Conservation (phyloP, 208 protist species). For the Acanthamoeba sp. region DNA sequence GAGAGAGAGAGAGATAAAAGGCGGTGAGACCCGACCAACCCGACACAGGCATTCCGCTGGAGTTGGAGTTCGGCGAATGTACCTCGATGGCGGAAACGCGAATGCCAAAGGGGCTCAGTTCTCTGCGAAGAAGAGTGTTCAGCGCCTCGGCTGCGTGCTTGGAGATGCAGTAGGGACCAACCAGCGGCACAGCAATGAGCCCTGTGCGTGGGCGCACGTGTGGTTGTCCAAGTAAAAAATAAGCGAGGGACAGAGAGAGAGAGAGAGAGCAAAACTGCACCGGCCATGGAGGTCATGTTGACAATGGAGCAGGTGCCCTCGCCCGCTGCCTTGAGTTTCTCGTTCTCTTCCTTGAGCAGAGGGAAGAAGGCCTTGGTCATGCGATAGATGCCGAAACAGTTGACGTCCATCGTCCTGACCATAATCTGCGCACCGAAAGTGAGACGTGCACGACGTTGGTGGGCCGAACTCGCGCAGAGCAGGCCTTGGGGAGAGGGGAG, state of each 20-base stretch:
- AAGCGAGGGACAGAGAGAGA: too few relatives aligned
- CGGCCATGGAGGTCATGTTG: slow-evolving; percentile 59
- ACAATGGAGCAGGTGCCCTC: slow-evolving; percentile 34
- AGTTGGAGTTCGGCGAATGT: neutral
- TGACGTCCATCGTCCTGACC: slow-evolving; percentile 12
- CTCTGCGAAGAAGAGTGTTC: neutral
- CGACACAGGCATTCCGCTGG: too few relatives aligned
- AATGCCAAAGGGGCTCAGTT: slow-evolving; percentile 6
- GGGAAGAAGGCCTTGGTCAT: slow-evolving; percentile 40
- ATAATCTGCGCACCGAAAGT: neutral
- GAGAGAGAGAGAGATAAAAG: neutral
- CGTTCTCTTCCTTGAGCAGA: slow-evolving; percentile 9
- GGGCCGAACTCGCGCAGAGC: too few relatives aligned
- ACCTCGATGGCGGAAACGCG: slow-evolving; percentile 25
- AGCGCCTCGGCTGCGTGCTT: slow-evolving; percentile 34
- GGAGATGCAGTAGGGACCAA: slow-evolving; percentile 8
- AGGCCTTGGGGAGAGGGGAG: neutral
- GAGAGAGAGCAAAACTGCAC: too few relatives aligned
- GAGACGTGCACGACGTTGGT: neutral
- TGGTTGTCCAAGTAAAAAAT: neutral
- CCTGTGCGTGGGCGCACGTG: neutral
- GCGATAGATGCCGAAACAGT: slow-evolving; percentile 30
- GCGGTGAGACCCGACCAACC: too few relatives aligned
- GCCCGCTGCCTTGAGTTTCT: neutral
- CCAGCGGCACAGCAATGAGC: neutral